Conservation (phyloP, 2,329 filamentous ascomycete species). For the Diaporthe ampelina region DNA sequence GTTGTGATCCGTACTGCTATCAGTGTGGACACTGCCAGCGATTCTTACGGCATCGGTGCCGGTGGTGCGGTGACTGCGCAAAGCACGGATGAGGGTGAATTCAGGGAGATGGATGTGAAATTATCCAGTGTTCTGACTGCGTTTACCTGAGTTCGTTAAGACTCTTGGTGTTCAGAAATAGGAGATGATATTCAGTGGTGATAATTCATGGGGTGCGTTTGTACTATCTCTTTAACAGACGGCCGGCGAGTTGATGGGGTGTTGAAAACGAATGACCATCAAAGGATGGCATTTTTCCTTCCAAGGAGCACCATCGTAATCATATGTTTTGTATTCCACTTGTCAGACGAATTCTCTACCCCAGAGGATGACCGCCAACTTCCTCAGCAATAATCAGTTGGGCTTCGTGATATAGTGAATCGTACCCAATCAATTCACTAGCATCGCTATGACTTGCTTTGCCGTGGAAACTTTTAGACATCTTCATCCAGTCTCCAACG, state of each 20-base stretch:
- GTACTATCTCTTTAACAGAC: not conserved
- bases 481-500: not conserved
- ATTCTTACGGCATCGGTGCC: not conserved
- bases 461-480: no score
- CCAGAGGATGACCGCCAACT: no score
- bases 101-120: constrained; percentile 14
- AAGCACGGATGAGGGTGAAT: not conserved
- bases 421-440: not conserved
- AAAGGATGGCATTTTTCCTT: no score
- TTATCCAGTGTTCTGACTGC: constrained; percentile 6
- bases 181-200: no score
- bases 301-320: no score
- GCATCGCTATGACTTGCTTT: not conserved
- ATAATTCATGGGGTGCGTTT: not conserved
- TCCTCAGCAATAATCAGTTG: no score
- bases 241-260: not conserved
- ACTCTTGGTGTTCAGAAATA: no score
- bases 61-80: constrained; percentile 5
- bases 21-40: not conserved
- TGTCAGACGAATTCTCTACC: no score
- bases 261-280: not conserved
- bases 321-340: no score
- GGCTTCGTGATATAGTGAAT: no score
- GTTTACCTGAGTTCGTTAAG: not conserved
- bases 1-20: constrained; percentile 3